phyloP scores from a whole-genome alignment of 805 yeast species.

The Yamadazyma sp. region DNA sequence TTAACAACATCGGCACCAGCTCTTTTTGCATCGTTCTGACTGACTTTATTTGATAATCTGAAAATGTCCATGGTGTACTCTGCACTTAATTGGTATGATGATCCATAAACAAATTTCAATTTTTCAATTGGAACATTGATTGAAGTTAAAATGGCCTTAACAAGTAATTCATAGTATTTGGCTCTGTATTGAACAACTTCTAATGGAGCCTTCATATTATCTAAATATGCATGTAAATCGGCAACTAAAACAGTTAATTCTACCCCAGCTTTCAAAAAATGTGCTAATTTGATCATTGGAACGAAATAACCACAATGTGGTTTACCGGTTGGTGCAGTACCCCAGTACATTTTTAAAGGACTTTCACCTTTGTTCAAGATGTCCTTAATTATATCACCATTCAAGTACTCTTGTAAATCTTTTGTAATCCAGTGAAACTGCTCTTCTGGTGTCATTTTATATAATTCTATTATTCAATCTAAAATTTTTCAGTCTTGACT shows the following conservation, averaged over 20 bases:
- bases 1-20: slow-evolving; percentile 99
- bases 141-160: slow-evolving; percentile 80
- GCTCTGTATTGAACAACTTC: slow-evolving; percentile 90
- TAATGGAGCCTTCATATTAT: slow-evolving; percentile 96
- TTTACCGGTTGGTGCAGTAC: slow-evolving; percentile 98
- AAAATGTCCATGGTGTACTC: slow-evolving; percentile 88
- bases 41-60: slow-evolving; percentile 76
- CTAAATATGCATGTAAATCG: slow-evolving; percentile 94
- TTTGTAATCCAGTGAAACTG: slow-evolving; percentile 76
- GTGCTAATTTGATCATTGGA: slow-evolving; percentile 95
- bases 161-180: slow-evolving; percentile 76
- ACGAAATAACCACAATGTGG: slow-evolving; percentile 99
- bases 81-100: slow-evolving; percentile 77
- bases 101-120: slow-evolving; percentile 80
- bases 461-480: too few relatives aligned
- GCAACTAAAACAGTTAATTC: slow-evolving; percentile 90
- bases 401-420: slow-evolving; percentile 87
- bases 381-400: slow-evolving; percentile 81
- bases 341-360: slow-evolving; percentile 92
- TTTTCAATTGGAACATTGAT: slow-evolving; percentile 91
- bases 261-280: slow-evolving; percentile 93
- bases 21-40: slow-evolving; percentile 95
- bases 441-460: slow-evolving; percentile 48
- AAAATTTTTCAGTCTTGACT: too few relatives aligned
- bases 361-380: slow-evolving; percentile 78